Evolutionary conservation across 345 rosid species (phyloP), one percentile per base, ranked within the genome.

Genomic region (Gossypium herbaceum): DNA sequence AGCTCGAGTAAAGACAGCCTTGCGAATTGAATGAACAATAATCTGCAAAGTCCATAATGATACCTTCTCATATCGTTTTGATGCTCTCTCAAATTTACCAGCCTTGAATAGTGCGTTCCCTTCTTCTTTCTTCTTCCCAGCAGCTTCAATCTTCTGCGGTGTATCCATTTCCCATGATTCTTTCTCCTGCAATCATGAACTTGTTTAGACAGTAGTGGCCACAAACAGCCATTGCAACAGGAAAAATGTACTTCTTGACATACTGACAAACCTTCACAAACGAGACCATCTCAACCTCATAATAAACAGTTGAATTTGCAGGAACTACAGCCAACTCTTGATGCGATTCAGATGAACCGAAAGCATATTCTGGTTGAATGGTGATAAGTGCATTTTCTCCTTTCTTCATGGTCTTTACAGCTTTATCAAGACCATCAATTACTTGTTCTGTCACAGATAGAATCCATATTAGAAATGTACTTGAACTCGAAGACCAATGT

Each of bases 121-220:
- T 81, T 91, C 94, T 83, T 95, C 98, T 82, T 94, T 93, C 90
- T 95, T 95, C 80, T 84, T 92, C 34, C 88, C 81, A 3, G 97
- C 97, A 68, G 95, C 92, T 81, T 90, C 99, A 55, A 93, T 86
- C 83, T 96, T 93, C 80, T 93, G 97, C 7, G 76, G 80, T 2
- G 98, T 93, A 80, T 79, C 90, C 99, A 96, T 87, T 76, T 93
- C 97, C 99, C 99, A 96, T 0, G 99, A 92, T 72, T 96, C 98
- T 79, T 86, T 96, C 39, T 96, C 99, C 92, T 92, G 76, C 44
- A 25, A 27, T 27, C 16, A 27, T 4, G 29, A 27, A 7, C 57
- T 22, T 68, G 15, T 22, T 54, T 47, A 69, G 9, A 16, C 2
- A 1, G 24, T 19, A 27, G 15, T 9, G 17, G 24, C 4, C 34